These are phyloP conservation scores for Pichia norvegensis DNA, from an alignment of 1,139 yeast genomes.

Conservation along the genomic window DNA sequence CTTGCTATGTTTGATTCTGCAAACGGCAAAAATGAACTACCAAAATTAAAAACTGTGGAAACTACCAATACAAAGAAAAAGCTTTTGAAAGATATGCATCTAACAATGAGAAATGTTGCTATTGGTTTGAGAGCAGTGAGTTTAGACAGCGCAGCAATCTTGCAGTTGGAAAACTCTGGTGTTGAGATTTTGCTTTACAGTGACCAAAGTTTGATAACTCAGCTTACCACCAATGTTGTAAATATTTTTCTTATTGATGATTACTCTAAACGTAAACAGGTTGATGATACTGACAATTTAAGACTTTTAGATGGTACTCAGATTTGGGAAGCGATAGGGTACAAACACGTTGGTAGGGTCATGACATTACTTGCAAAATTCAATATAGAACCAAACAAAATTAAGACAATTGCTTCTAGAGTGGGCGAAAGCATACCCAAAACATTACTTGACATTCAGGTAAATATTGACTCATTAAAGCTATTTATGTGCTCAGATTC, in stretches of 20 bases:
- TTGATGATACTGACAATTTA: conserved; percentile 21
- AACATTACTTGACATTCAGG: conserved; percentile 25
- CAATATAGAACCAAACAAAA: conserved; percentile 10
- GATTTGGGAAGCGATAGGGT: conserved; percentile 36
- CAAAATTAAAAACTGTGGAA: not conserved
- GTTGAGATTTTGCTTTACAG: conserved; percentile 37
- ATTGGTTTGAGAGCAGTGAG: conserved; percentile 55
- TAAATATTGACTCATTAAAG: conserved; percentile 19
- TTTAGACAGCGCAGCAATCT: conserved; percentile 42
- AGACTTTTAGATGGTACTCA: conserved; percentile 21
- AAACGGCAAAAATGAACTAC: not conserved
- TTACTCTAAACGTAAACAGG: not conserved
- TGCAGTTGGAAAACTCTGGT: conserved; percentile 46
- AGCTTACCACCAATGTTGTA: conserved; percentile 39
- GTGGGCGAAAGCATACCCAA: conserved; percentile 29
- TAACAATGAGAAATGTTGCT: conserved; percentile 44
- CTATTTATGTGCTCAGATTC: conserved; percentile 81
- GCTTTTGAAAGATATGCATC: conserved; percentile 31
- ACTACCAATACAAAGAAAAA: not conserved
- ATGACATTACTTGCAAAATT: conserved; percentile 38
- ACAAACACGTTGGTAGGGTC: conserved; percentile 37
- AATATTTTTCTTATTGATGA: conserved; percentile 55
- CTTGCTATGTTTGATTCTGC: conserved; percentile 26
- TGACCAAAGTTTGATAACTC: conserved; percentile 15
- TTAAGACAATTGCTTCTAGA: not conserved